phyloP scores from a whole-genome alignment of 768 basidiomycete genomes.

The Lyophyllum atratum region DNA sequence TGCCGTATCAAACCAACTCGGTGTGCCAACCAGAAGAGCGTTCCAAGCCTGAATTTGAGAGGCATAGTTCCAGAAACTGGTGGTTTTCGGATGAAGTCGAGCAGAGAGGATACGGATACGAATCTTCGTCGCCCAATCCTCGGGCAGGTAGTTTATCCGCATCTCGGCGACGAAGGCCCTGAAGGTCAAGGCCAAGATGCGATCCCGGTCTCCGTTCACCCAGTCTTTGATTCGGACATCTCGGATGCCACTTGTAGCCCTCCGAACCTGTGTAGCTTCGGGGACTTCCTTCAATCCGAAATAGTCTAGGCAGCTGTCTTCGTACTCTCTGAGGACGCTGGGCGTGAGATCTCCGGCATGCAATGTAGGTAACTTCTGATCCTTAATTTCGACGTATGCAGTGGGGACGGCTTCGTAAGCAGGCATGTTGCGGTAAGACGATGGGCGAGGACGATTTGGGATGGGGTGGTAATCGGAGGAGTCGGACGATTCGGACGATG shows the following conservation, averaged over 20 bases:
- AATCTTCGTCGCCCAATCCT: constrained; percentile 18
- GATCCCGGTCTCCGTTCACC: constrained; percentile 3
- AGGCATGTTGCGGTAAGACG: background rate
- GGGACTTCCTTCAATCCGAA: constrained; percentile 1
- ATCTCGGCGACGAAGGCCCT: constrained; percentile 13
- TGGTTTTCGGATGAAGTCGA: background rate
- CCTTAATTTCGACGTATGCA: background rate
- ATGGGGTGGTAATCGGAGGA: background rate
- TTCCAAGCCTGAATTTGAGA: constrained; percentile 14
- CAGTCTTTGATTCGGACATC: constrained; percentile 8
- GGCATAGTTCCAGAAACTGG: constrained; percentile 19
- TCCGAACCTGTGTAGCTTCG: background rate
- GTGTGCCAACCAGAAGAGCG: constrained; percentile 8
- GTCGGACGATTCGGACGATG: background rate
- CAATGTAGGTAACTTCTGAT: constrained; percentile 2
- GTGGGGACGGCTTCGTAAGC: background rate
- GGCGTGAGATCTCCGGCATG: constrained; percentile 12
- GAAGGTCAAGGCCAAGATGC: constrained; percentile 10
- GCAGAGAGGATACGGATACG: background rate
- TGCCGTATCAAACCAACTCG: constrained; percentile 6
- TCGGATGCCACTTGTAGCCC: background rate
- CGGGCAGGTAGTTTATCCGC: constrained; percentile 9
- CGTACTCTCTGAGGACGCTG: background rate
- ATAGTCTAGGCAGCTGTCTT: background rate
- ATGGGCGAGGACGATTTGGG: no score